Evolutionary conservation across 2,329 filamentous ascomycete species (phyloP).

Genomic region (Neofusicoccum umdonicola): DNA sequence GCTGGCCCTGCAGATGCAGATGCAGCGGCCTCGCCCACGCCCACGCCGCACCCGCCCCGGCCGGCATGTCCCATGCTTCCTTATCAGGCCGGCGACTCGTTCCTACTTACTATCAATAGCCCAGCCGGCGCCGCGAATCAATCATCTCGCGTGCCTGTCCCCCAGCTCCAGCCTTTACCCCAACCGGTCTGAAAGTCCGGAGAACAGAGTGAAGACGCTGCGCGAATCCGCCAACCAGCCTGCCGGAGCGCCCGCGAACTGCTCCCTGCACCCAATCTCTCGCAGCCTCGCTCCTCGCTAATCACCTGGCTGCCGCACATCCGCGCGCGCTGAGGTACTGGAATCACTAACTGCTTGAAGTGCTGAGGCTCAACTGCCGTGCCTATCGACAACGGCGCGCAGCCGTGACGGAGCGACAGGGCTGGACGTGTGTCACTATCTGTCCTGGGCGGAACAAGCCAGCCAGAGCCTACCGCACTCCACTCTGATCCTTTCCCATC

Average conservation of each 20-base stretch:
- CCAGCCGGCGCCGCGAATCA: slow-evolving; percentile 5
- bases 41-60: not conserved
- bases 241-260: not conserved
- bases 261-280: not conserved
- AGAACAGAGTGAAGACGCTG: not conserved
- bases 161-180: not conserved
- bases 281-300: not conserved
- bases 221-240: not conserved
- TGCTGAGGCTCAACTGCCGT: not conserved
- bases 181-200: slow-evolving; percentile 3
- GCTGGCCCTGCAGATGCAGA: not conserved
- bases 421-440: not conserved
- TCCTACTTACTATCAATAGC: slow-evolving; percentile 4
- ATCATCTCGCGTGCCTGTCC: not conserved
- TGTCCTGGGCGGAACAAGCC: not conserved
- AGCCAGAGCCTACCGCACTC: not conserved
- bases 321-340: not conserved
- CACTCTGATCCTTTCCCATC: not conserved
- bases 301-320: not conserved
- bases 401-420: not conserved
- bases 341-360: not conserved
- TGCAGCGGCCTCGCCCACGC: too few species aligned
- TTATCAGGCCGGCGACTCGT: not conserved
- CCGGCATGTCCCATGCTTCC: not conserved
- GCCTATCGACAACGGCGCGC: not conserved